Evolutionary conservation across 2,329 filamentous ascomycete genomes (phyloP), one percentile per base, ranked within the genome.

Genomic region (Hawksworthiomyces lignivorus): DNA sequence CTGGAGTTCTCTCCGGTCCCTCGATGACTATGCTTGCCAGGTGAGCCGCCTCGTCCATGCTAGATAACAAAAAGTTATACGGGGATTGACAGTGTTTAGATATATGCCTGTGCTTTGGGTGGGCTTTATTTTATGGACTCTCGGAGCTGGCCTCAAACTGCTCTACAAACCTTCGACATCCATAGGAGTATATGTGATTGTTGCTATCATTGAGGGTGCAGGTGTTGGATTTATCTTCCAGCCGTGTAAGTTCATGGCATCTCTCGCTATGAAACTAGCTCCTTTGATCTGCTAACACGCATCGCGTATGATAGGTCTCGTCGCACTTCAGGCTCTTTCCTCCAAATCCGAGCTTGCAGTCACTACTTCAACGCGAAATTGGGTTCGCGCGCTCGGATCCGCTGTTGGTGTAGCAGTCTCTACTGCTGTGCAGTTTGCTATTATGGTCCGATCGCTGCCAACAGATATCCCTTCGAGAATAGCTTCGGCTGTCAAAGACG

Each of bases 211-310:
- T 15, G 54, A 58, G 45, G 56, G 55, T 2, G 32, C 43, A 4
- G 56, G 56, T 4, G 47, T 57, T n/a, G 54, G 55, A 8, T 54
- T 49, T 17, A 48, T 54, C n/a, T 49, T 52, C 26, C 55, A 58
- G 21, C 55, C 52, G 35, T 48, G 52, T 52, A 32, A 45, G 41
- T 36, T 26, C 15, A n/a, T 28, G n/a, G n/a, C n/a, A n/a, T n/a
- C n/a, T n/a, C n/a, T n/a, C n/a, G n/a, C n/a, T n/a, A n/a, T n/a
- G n/a, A n/a, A n/a, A n/a, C n/a, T n/a, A n/a, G n/a, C n/a, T n/a
- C n/a, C n/a, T n/a, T n/a, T n/a, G n/a, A n/a, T n/a, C n/a, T n/a
- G n/a, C n/a, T n/a, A n/a, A n/a, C n/a, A n/a, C n/a, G n/a, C n/a
- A n/a, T n/a, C n/a, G n/a, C n/a, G n/a, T n/a, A n/a, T n/a, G n/a